Percentiles rank a stretch among this genome's conserved stretches.
Conservation (phyloP, 1,284 basidiomycete species). For the Ceratobasidium sp. region DNA sequence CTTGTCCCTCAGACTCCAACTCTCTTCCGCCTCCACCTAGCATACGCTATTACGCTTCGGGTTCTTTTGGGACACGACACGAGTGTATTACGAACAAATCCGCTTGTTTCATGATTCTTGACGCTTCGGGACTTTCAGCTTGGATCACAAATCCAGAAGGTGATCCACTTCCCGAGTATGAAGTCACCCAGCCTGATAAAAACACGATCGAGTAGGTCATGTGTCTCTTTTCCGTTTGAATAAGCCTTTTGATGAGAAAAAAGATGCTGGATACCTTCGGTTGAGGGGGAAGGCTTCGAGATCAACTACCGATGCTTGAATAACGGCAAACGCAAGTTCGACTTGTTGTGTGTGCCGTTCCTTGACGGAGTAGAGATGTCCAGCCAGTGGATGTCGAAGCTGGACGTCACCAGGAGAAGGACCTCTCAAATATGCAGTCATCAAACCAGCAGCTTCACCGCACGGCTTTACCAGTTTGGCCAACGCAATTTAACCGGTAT, state of each 20-base stretch:
- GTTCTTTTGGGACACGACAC: too few species aligned
- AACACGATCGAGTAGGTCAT: constrained; percentile 22
- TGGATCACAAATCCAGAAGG: not conserved
- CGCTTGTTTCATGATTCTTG: constrained; percentile 3
- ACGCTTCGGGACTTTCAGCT: not conserved
- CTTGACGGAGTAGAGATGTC: not conserved
- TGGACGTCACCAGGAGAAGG: too few species aligned
- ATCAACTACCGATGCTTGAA: not conserved
- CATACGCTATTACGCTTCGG: not conserved
- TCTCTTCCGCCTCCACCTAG: not conserved
- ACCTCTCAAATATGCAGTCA: not conserved
- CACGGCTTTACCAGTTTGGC: not conserved
- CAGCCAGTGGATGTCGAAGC: too few species aligned
- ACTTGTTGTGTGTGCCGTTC: not conserved
- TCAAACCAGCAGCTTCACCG: not conserved
- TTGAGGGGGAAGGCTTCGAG: constrained; percentile 10
- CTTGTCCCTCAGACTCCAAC: not conserved
- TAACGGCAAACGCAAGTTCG: not conserved
- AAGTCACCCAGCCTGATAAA: not conserved
- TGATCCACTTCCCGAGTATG: not conserved
- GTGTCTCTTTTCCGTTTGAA: not conserved
- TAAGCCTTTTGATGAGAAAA: not conserved
- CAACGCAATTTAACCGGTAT: not conserved
- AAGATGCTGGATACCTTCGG: constrained; percentile 29
- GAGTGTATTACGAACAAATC: not conserved